Evolutionary conservation across 2,329 filamentous ascomycete genomes (phyloP).

Genomic region (Nemania sp.): DNA sequence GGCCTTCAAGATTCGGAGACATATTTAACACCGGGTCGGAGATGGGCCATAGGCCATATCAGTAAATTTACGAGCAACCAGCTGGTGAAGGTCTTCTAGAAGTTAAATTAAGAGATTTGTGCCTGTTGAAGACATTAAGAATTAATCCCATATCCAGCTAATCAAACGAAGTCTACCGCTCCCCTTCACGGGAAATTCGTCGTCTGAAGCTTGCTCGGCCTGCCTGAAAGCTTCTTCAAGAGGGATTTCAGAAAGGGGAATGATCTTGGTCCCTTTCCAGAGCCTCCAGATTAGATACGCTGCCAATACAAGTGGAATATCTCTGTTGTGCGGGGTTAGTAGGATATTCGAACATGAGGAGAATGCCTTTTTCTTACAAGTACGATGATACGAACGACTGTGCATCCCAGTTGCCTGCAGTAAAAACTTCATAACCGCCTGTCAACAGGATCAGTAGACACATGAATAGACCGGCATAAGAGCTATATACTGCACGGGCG

Average conservation of each 20-base stretch:
- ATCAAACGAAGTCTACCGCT: slow-evolving; percentile 7
- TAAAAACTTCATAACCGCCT: slow-evolving; percentile 67
- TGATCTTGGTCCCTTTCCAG: slow-evolving; percentile 62
- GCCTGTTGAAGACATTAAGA: background rate
- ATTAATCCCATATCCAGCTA: slow-evolving; percentile 31
- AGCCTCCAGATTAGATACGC: slow-evolving; percentile 68
- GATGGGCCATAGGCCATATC: too few relatives aligned
- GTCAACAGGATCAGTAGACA: slow-evolving; percentile 69
- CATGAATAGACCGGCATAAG: slow-evolving; percentile 62
- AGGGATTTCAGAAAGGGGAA: slow-evolving; percentile 55
- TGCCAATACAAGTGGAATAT: slow-evolving; percentile 60
- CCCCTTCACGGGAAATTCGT: slow-evolving; percentile 30
- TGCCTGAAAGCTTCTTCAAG: slow-evolving; percentile 56
- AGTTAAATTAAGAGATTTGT: slow-evolving; percentile 40
- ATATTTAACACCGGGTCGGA: too few relatives aligned
- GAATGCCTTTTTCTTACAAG: slow-evolving; percentile 50
- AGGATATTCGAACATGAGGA: background rate
- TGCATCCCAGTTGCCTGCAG: slow-evolving; percentile 60
- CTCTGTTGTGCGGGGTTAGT: slow-evolving; percentile 43
- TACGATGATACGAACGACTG: slow-evolving; percentile 64
- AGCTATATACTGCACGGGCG: slow-evolving; percentile 55
- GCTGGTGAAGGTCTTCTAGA: too few relatives aligned
- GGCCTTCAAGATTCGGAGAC: too few relatives aligned
- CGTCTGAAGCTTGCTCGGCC: slow-evolving; percentile 42
- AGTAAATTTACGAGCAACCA: too few relatives aligned